phyloP scores from a whole-genome alignment of 23 red algal genomes.

The Gracilaria domingensis region DNA sequence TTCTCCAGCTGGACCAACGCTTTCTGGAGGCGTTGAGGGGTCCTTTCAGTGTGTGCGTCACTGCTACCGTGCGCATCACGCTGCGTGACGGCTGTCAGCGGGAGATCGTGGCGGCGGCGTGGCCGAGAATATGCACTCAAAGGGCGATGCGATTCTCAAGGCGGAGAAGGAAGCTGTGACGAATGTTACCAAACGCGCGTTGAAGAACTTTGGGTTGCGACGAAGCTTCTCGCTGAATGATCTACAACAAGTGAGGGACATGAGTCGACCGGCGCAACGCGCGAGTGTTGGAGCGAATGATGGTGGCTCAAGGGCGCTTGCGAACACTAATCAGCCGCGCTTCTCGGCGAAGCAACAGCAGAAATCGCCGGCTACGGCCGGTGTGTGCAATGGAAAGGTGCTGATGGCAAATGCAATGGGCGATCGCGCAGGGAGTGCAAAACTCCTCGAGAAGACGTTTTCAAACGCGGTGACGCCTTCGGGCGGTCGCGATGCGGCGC shows the following conservation, averaged over 20 bases:
- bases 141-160: constrained; percentile 78
- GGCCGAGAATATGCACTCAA: constrained; percentile 70
- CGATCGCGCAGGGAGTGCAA: not conserved
- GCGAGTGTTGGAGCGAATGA: not conserved
- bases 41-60: constrained; percentile 60
- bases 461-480: not conserved
- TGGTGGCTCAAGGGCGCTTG: constrained; percentile 1
- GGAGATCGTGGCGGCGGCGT: constrained; percentile 78
- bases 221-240: constrained; percentile 84
- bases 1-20: constrained; percentile 63
- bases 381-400: not conserved
- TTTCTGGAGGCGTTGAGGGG: constrained; percentile 66
- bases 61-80: constrained; percentile 80
- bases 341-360: not conserved
- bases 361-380: not conserved
- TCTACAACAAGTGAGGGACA: constrained; percentile 58
- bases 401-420: not conserved
- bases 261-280: constrained; percentile 37
- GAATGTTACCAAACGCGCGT: constrained; percentile 80
- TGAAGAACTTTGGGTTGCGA: constrained; percentile 92
- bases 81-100: constrained; percentile 71
- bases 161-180: constrained; percentile 93
- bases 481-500: not conserved
- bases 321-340: not conserved
- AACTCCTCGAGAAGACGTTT: constrained; percentile 10